Percentiles rank a stretch among this genome's conserved stretches.
Evolutionary conservation across 2,329 filamentous ascomycete genomes (phyloP).

Genomic region (Diplodia intermedia): DNA sequence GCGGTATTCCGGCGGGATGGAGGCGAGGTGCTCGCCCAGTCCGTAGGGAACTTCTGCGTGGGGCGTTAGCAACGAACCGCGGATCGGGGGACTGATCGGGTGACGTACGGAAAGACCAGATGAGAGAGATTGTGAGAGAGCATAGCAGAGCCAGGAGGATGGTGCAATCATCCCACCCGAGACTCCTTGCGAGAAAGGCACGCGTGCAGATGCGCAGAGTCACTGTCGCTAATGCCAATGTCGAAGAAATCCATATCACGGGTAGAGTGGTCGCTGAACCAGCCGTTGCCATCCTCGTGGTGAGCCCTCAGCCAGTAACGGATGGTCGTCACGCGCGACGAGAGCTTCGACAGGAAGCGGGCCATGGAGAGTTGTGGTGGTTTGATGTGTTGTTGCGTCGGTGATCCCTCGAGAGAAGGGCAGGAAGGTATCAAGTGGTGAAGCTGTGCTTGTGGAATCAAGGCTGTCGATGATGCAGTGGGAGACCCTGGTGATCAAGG

Average conservation of each 20-base stretch:
- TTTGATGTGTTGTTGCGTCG: background rate
- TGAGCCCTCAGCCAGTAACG: slow-evolving; percentile 8
- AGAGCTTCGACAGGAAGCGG: slow-evolving; percentile 22
- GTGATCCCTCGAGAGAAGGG: background rate
- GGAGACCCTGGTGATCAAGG: background rate
- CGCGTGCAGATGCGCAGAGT: slow-evolving; percentile 23
- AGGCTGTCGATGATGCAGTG: background rate
- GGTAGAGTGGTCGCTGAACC: slow-evolving; percentile 8
- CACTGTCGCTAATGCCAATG: slow-evolving; percentile 16
- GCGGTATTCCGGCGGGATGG: background rate
- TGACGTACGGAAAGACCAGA: slow-evolving; percentile 20
- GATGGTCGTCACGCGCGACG: slow-evolving; percentile 24
- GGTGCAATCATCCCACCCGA: slow-evolving; percentile 29
- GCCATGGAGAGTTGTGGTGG: background rate
- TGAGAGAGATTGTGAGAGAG: slow-evolving; percentile 8
- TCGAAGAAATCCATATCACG: slow-evolving; percentile 27
- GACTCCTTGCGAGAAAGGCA: slow-evolving; percentile 16
- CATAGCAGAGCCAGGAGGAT: slow-evolving; percentile 19
- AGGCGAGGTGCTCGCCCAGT: slow-evolving; percentile 10
- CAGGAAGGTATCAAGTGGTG: too few relatives aligned
- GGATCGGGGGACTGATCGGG: too few relatives aligned
- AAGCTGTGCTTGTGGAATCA: too few relatives aligned
- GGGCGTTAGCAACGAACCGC: background rate
- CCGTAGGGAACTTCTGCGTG: slow-evolving; percentile 11
- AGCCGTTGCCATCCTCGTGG: slow-evolving; percentile 8